Evolutionary conservation across 768 basidiomycete genomes (phyloP).

Genomic region (Suillus variegatus): DNA sequence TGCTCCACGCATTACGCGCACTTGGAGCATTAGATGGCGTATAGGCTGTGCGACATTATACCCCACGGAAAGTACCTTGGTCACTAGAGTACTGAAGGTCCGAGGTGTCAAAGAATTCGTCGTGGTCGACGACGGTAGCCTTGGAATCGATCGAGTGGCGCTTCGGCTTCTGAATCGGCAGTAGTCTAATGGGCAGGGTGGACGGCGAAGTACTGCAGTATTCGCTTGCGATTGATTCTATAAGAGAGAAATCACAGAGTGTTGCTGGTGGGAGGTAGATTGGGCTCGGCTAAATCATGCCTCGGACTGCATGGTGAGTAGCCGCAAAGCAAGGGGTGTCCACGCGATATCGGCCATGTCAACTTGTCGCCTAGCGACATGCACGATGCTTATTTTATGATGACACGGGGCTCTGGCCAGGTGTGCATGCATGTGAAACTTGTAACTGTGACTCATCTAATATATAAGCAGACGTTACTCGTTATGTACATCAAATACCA

Average conservation of each 20-base stretch:
- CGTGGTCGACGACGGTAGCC: background rate
- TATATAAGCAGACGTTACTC: no score
- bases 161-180: background rate
- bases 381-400: no score
- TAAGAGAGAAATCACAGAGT: background rate
- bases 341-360: background rate
- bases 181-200: background rate
- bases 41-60: background rate
- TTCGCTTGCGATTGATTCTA: background rate
- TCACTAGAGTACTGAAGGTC: background rate
- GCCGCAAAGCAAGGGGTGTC: background rate
- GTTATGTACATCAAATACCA: no score
- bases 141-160: background rate
- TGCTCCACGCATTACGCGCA: background rate
- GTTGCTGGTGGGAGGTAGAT: background rate
- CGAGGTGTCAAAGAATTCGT: no score
- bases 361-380: no score
- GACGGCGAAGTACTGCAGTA: background rate
- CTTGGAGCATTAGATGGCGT: background rate
- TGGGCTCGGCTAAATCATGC: background rate
- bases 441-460: no score
- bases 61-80: background rate
- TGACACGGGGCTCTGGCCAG: no score
- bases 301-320: background rate
- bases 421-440: no score